Evolutionary conservation across 2,329 filamentous ascomycete species (phyloP), one percentile per base, ranked within the genome.

Genomic region (Bipolaris oryzae): DNA sequence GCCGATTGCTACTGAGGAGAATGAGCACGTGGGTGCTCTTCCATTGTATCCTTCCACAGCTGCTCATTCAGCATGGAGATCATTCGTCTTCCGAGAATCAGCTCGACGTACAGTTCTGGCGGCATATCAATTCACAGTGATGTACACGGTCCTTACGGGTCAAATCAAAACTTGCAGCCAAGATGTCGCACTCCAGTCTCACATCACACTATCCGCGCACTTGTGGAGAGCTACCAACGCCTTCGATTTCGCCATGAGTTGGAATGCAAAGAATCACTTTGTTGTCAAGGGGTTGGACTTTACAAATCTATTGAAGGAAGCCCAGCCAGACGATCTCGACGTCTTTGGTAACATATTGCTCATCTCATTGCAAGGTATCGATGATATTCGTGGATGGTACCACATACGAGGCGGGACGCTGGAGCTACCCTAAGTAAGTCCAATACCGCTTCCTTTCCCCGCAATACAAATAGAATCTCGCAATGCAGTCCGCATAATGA

Each of bases 51-150:
- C 77, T 0, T 77, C 78, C 1, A 76, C 74, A 7, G 49, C 53
- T 18, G 66, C 70, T 41, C 62, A 60, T 16, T 61, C 74, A 0
- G 82, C 82, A 42, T 87, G 84, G 84, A 67, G 72, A 7, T 73
- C 76, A 1, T 87, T 82, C 81, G 71, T 84, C 2, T 74, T 85
- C 18, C 77, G 83, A 10, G 84, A 87, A 64, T 85, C 83, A 0
- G 74, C 79, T 1, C 78, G 83, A 2, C 80, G 84, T 15, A 86
- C 84, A 0, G 73, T 82, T 0, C 70, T 86, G 1, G 73, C 82
- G 11, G 68, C 78, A 0, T 81, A 81, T 58, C 83, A 82, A 41
- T 76, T 85, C 55, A 47, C 68, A 5, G 55, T 68, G 10, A 53
- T 73, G n/a, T 72, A 55, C 34, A 52, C 54, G 15, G 33, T 73